Percentiles rank a stretch among this genome's conserved stretches.
Evolutionary conservation across 768 basidiomycete species (phyloP).

Genomic region (Suillus cothurnatus): DNA sequence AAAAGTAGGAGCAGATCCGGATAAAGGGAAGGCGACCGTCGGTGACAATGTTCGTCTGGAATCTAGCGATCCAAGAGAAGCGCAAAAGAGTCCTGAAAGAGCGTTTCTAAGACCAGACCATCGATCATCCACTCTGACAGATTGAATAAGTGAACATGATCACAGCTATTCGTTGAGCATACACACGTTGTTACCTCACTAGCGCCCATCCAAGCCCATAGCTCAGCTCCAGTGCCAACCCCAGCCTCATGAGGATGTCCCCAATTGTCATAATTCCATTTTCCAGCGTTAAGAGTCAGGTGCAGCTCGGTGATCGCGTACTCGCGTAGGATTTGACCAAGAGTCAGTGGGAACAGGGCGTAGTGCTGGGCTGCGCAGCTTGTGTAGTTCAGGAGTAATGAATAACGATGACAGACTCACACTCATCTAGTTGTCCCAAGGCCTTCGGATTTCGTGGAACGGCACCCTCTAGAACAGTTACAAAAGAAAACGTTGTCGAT

Average conservation of each 20-base stretch:
- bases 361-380: constrained; percentile 74
- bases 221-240: constrained; percentile 84
- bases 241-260: constrained; percentile 76
- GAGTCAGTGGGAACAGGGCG: constrained; percentile 79
- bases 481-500: constrained; percentile 79
- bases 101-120: constrained; percentile 90
- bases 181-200: constrained; percentile 49
- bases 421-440: constrained; percentile 47
- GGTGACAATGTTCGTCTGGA: constrained; percentile 77
- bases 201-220: constrained; percentile 93
- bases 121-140: constrained; percentile 63
- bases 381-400: constrained; percentile 3
- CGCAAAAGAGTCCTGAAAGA: constrained; percentile 92
- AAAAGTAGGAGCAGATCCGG: constrained; percentile 50
- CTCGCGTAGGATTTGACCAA: constrained; percentile 85
- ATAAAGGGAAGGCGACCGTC: constrained; percentile 61
- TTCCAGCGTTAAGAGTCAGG: constrained; percentile 87
- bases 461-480: constrained; percentile 55
- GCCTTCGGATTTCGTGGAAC: constrained; percentile 58
- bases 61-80: constrained; percentile 80
- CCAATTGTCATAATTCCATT: constrained; percentile 88
- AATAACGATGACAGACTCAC: constrained; percentile 35
- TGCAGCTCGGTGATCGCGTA: constrained; percentile 89
- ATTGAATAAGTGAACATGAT: constrained; percentile 10
- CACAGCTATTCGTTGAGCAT: not conserved